Evolutionary conservation across 768 basidiomycete genomes (phyloP).

Genomic region (Tubosaeta sp.): DNA sequence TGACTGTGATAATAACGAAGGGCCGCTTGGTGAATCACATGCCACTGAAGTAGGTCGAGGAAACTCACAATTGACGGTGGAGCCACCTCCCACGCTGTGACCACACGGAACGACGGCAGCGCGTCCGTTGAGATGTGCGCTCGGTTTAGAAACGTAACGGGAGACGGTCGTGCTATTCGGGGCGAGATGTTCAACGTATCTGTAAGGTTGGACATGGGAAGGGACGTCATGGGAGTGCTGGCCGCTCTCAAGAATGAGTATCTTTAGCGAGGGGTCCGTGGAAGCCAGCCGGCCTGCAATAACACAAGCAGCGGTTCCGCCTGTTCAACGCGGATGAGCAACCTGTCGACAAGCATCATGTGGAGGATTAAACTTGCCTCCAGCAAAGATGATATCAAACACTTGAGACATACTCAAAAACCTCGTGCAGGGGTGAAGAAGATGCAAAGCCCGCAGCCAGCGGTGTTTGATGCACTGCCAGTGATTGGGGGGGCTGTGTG

Average conservation of each 20-base stretch:
- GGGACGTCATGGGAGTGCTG: constrained; percentile 16
- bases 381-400: constrained; percentile 7
- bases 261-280: constrained; percentile 23
- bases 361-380: background rate
- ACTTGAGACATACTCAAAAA: background rate
- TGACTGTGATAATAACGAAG: constrained; percentile 31
- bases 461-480: background rate
- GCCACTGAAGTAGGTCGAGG: background rate
- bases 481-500: background rate
- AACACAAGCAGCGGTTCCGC: constrained; percentile 26
- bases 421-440: background rate
- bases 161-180: constrained; percentile 16
- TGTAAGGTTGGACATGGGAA: constrained; percentile 18
- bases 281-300: constrained; percentile 23
- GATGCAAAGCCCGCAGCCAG: background rate
- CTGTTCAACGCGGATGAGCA: background rate
- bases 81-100: constrained; percentile 25
- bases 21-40: background rate
- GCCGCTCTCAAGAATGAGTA: constrained; percentile 27
- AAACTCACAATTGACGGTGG: constrained; percentile 17
- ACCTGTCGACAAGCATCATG: too few relatives aligned
- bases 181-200: constrained; percentile 12
- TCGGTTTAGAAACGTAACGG: constrained; percentile 8
- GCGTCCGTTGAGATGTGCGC: constrained; percentile 12
- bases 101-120: constrained; percentile 12